Evolutionary conservation across 148 eudicot species (phyloP).

Genomic region (Hydrangea macrophylla): DNA sequence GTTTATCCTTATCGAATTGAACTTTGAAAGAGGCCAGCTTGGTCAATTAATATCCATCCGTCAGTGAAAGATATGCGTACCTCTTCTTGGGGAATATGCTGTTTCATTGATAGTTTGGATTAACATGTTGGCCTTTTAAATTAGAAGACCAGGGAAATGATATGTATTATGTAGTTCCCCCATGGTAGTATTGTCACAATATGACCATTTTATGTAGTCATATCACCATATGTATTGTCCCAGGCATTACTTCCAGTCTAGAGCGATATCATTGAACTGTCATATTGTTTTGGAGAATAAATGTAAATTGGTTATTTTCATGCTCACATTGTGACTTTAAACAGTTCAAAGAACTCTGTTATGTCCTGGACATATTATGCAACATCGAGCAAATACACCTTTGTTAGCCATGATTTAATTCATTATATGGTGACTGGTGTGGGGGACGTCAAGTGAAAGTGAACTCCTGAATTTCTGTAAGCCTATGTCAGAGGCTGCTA

Average conservation of each 20-base stretch:
- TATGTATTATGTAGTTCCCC: background rate
- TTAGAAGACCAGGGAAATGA: background rate
- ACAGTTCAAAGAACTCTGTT: background rate
- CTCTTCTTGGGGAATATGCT: background rate
- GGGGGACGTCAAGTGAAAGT: background rate
- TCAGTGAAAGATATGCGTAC: background rate
- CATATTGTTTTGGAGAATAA: background rate
- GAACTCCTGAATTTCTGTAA: background rate
- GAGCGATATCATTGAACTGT: background rate
- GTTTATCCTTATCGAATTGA: too few species aligned
- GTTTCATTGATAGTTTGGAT: background rate
- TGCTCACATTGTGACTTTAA: background rate
- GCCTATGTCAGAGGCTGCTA: background rate
- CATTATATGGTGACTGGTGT: background rate
- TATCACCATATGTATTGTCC: background rate
- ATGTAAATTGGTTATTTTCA: background rate
- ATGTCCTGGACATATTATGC: background rate
- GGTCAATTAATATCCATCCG: background rate
- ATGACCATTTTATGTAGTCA: too few species aligned
- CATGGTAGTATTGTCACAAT: background rate
- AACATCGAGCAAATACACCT: background rate
- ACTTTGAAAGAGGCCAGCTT: background rate
- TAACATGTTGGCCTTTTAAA: background rate
- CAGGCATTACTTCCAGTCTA: background rate
- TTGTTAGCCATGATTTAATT: background rate